Base-by-base conservation (phyloP, 192 early-diverging fungal genomes). In the Coemansia sp. region DNA sequence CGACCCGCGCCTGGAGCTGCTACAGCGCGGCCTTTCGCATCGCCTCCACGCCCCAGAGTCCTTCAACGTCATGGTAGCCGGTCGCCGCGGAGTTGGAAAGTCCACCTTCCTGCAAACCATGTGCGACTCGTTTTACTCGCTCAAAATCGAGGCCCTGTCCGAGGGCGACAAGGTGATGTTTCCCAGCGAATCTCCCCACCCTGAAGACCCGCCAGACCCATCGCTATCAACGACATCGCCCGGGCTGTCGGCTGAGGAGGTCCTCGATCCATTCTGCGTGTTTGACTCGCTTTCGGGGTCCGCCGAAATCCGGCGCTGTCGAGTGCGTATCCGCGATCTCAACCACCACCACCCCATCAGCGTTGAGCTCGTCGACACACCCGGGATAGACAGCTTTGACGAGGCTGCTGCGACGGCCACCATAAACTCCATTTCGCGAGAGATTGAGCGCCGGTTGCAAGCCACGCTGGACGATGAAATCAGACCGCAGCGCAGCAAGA, bases 51-150 rank as follows among this genome's bases (percentile, higher is more conserved):
- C 67, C 16, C 67, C 65, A 16, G 79, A 76, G 61, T 50, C 79
- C 12, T 69, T 82, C 64, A 82, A 82, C 55, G 34, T 76, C 16
- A 65, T 82, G 64, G 73, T 82, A 10, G 79, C 58, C 16, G 79
- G 79, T 6, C 62, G 61, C 11, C 64, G 70, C 21, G 79, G 79
- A 12, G 90, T 91, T 1, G 91, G 91, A 23, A 93, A 93, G 61
- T 93, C 91, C 0, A 88, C 87, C 8, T 76, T 93, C 34, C 62
- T 93, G 4, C 91, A 93, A 63, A 85, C 86, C 1, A 42, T 93
- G 21, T 86, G 86, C 47, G 86, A 86, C 57, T 86, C 87, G n/a
- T 67, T 82, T 43, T 64, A 58, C 33, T 36, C 56, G 36, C 56
- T 82, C 28, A 64, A 57, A 11, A 64, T 82, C 13, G 47, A 70